Evolutionary conservation across 495 filamentous ascomycete genomes (phyloP).

Genomic region (Chaetomium tenue): DNA sequence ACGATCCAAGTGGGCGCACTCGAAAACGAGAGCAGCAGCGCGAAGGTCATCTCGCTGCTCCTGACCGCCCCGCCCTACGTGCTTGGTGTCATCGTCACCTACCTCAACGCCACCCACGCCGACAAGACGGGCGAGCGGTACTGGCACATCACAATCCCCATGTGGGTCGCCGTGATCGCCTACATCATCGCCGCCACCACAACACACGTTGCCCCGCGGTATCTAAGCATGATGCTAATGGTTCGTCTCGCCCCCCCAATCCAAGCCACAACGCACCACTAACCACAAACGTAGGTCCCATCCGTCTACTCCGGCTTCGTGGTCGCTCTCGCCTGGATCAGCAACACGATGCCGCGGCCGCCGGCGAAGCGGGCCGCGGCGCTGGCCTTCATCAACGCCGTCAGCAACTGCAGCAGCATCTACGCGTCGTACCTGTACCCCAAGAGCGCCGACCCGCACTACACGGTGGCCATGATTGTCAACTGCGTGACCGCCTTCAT

Average conservation of each 20-base stretch:
- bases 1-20: slow-evolving; percentile 49
- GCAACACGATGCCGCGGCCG: slow-evolving; percentile 75
- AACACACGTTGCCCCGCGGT: slow-evolving; percentile 61
- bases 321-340: slow-evolving; percentile 75
- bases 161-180: slow-evolving; percentile 65
- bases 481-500: slow-evolving; percentile 67
- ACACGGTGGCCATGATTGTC: slow-evolving; percentile 69
- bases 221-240: slow-evolving; percentile 86
- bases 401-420: slow-evolving; percentile 71
- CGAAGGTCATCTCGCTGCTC: slow-evolving; percentile 63
- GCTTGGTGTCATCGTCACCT: slow-evolving; percentile 66
- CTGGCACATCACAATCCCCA: slow-evolving; percentile 68
- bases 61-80: slow-evolving; percentile 76
- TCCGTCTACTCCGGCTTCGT: slow-evolving; percentile 68
- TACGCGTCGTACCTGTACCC: slow-evolving; percentile 71
- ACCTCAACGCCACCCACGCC: slow-evolving; percentile 73
- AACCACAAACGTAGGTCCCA: no score
- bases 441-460: slow-evolving; percentile 44
- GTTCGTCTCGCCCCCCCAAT: slow-evolving; percentile 22
- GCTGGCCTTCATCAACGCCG: slow-evolving; percentile 75
- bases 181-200: slow-evolving; percentile 77
- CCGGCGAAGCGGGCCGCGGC: slow-evolving; percentile 81
- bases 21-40: slow-evolving; percentile 42
- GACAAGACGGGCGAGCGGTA: slow-evolving; percentile 78
- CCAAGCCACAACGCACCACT: no score